Conservation (phyloP, 2,329 filamentous ascomycete genomes). For the Shiraia bambusicola region DNA sequence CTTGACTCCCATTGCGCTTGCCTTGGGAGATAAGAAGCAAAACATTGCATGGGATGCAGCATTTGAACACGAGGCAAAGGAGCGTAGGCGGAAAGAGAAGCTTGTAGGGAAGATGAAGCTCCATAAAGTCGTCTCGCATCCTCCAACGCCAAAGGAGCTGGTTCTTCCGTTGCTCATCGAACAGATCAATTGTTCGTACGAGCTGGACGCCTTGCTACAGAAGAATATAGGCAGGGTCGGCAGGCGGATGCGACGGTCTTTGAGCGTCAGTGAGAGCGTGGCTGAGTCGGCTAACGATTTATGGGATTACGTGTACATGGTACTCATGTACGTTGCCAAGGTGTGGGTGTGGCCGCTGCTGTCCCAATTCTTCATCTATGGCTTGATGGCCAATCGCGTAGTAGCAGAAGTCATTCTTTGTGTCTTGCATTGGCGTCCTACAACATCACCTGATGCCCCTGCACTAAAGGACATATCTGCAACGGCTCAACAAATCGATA, state of each 20-base stretch:
- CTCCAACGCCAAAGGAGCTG: slow-evolving; percentile 78
- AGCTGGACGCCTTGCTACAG: slow-evolving; percentile 81
- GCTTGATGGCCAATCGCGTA: slow-evolving; percentile 76
- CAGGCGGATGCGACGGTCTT: slow-evolving; percentile 73
- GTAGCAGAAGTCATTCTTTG: slow-evolving; percentile 76
- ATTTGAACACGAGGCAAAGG: slow-evolving; percentile 63
- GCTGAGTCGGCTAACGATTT: slow-evolving; percentile 89
- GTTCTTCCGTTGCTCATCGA: slow-evolving; percentile 80
- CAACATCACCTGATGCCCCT: slow-evolving; percentile 65
- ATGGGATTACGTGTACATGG: slow-evolving; percentile 71
- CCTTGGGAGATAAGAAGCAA: slow-evolving; percentile 65
- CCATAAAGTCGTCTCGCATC: slow-evolving; percentile 79
- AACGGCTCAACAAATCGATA: slow-evolving; percentile 95
- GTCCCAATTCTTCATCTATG: slow-evolving; percentile 69
- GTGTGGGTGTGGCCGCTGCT: slow-evolving; percentile 78
- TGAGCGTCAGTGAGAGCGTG: slow-evolving; percentile 92
- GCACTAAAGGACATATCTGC: slow-evolving; percentile 95
- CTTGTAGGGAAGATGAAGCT: slow-evolving; percentile 84
- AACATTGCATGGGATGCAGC: slow-evolving; percentile 44
- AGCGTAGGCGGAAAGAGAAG: slow-evolving; percentile 62
- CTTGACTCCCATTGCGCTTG: slow-evolving; percentile 81
- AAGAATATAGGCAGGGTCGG: slow-evolving; percentile 87
- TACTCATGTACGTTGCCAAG: slow-evolving; percentile 69
- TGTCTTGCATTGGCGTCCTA: slow-evolving; percentile 80
- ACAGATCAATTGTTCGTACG: slow-evolving; percentile 94